Base-by-base conservation (phyloP, 495 filamentous ascomycete genomes). In the Hypoxylon cercidicola region DNA sequence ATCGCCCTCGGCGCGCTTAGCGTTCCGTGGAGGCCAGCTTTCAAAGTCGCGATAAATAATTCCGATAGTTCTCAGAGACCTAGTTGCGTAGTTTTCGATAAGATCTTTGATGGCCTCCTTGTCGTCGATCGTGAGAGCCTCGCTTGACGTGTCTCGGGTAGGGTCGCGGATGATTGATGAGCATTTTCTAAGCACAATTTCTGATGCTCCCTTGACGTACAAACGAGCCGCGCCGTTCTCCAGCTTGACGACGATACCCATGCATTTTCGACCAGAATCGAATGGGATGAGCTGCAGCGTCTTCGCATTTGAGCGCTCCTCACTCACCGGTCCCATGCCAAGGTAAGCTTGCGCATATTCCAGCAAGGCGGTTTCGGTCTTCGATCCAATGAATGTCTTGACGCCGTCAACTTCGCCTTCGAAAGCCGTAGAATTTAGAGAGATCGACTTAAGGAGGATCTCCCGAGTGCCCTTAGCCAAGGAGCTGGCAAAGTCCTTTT, bases 41-140 rank as follows among this genome's bases (percentile, higher is more conserved):
- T 93, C 87, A 69, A 96, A 97, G 64, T 98, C 94, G 35, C 88
- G 89, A 70, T 96, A 97, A 10, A 91, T 78, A 55, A 97, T 81
- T 21, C 88, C 91, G 72, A 98, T 96, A 11, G 94, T 96, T 45
- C 94, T 84, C 37, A 98, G 79, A 5, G 94, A 97, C 11, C 89
- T 85, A 11, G 84, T 84, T 13, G 93, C 94, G 71, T 97, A 98
- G 15, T 76, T 81, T 49, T 86, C 84, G 68, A 97, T 96, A 45
- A 90, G 80, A 13, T 78, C 76, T 39, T 84, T 81, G 46, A 97
- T 76, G 2, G 80, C 84, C 20, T 88, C 77, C 23, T 80, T 80
- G 57, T 88, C 84, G 13, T 87, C 83, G 0, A 80, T 70, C 4
- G 85, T 85, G 51, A 96, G 68, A 3, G 84, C 77, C 2, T 74